These are phyloP conservation scores for Penicillium digitatum DNA, from an alignment of 2,329 filamentous ascomycete species.

Conservation along the genomic window DNA sequence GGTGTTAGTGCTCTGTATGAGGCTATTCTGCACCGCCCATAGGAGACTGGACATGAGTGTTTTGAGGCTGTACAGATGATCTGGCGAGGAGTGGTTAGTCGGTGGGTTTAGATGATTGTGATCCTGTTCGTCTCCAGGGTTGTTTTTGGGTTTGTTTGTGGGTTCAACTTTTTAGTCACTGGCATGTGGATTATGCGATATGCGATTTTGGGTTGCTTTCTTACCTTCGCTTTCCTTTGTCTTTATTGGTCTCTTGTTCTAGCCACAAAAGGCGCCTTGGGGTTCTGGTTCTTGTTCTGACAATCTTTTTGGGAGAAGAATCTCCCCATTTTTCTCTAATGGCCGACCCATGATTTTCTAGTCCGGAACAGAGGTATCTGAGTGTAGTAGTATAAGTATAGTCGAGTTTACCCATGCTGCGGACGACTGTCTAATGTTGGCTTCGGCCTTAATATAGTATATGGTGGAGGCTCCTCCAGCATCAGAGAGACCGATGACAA, in stretches of 20 bases:
- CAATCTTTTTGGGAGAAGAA: background rate
- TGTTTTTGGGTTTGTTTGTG: constrained; percentile 8
- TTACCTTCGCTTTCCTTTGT: constrained; percentile 2
- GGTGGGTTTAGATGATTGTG: background rate
- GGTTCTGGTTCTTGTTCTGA: constrained; percentile 10
- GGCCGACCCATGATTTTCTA: background rate
- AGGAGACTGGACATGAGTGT: constrained; percentile 7
- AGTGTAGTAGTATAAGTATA: background rate
- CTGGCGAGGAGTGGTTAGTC: constrained; percentile 2
- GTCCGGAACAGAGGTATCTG: background rate
- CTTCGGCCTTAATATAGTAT: no score
- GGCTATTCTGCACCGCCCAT: constrained; percentile 43
- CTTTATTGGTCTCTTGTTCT: constrained; percentile 25
- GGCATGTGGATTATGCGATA: constrained; percentile 25
- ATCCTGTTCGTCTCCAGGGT: background rate
- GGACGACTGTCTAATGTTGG: background rate
- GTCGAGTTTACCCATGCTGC: background rate
- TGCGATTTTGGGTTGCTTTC: constrained; percentile 14
- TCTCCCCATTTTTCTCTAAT: background rate
- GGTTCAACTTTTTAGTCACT: constrained; percentile 12
- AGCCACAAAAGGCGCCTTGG: constrained; percentile 24
- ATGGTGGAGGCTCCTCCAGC: background rate
- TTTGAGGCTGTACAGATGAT: constrained; percentile 17
- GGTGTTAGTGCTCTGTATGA: constrained; percentile 45
- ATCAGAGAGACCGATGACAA: background rate